Conservation (phyloP, 768 basidiomycete genomes). For the Tylopilus sp. region DNA sequence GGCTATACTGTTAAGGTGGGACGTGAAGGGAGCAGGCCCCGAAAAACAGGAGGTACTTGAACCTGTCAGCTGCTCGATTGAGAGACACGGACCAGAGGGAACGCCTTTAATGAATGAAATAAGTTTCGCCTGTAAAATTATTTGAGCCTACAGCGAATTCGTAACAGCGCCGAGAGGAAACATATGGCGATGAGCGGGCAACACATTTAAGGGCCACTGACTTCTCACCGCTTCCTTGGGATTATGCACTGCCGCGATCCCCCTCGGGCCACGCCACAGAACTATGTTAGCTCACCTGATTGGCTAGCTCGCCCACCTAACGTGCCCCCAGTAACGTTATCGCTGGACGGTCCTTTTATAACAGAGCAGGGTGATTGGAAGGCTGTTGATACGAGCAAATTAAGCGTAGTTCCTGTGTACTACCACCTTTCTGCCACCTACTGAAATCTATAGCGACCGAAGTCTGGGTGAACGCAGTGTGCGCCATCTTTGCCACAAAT, state of each 20-base stretch:
- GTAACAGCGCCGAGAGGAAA: background rate
- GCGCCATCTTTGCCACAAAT: background rate
- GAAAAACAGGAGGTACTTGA: background rate
- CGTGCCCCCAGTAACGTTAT: background rate
- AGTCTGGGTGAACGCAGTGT: background rate
- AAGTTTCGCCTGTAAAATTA: background rate
- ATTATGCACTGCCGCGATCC: too few species aligned
- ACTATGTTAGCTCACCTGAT: conserved; percentile 10
- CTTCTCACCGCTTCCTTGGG: conserved; percentile 9
- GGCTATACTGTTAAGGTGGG: background rate
- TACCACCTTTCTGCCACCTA: background rate
- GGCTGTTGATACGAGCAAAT: background rate
- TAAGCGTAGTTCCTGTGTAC: background rate
- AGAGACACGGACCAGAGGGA: background rate
- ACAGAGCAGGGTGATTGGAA: background rate
- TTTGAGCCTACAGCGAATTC: background rate
- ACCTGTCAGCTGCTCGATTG: background rate
- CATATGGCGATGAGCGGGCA: background rate
- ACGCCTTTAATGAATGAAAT: background rate
- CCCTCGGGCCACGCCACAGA: conserved; percentile 27
- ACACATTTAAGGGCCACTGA: background rate
- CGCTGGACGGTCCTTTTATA: background rate
- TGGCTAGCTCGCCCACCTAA: background rate
- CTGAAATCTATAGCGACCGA: too few species aligned
- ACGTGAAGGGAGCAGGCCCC: background rate